Evolutionary conservation across 306 rosid genomes (phyloP).

Genomic region (Cucurbita pepo): DNA sequence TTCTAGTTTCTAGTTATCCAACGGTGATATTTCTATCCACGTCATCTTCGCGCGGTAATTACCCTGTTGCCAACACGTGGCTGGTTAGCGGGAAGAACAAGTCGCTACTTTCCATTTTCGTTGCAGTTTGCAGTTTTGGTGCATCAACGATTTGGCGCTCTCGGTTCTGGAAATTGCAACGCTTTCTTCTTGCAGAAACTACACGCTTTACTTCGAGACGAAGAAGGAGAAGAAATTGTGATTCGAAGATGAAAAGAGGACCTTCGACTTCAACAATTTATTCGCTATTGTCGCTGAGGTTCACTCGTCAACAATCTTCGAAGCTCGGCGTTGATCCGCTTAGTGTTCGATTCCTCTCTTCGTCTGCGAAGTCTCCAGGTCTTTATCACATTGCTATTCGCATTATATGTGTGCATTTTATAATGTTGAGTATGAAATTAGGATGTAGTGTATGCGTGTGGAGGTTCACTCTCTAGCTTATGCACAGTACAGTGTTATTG

Average conservation of each 20-base stretch:
- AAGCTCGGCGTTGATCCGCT: not conserved
- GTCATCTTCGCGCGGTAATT: not conserved
- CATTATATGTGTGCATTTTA: not conserved
- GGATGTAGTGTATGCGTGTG: not conserved
- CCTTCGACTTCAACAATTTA: not conserved
- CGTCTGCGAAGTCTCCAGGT: conserved; percentile 6
- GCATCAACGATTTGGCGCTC: not conserved
- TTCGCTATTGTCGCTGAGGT: not conserved
- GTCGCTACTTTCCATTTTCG: not conserved
- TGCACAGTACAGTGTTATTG: not conserved
- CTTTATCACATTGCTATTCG: not conserved
- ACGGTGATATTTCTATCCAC: not conserved
- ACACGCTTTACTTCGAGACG: not conserved
- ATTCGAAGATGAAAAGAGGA: conserved; percentile 4
- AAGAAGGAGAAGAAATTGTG: not conserved
- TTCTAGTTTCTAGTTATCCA: not conserved
- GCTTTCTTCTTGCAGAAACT: not conserved
- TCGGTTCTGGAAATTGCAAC: not conserved
- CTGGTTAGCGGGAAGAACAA: not conserved
- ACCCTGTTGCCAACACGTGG: not conserved
- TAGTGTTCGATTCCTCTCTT: not conserved
- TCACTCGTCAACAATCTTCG: not conserved
- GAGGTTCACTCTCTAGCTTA: not conserved
- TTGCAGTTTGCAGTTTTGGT: not conserved
- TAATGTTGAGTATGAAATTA: not conserved